Conservation (phyloP, 1,139 yeast species). For the Pichia norvegensis region DNA sequence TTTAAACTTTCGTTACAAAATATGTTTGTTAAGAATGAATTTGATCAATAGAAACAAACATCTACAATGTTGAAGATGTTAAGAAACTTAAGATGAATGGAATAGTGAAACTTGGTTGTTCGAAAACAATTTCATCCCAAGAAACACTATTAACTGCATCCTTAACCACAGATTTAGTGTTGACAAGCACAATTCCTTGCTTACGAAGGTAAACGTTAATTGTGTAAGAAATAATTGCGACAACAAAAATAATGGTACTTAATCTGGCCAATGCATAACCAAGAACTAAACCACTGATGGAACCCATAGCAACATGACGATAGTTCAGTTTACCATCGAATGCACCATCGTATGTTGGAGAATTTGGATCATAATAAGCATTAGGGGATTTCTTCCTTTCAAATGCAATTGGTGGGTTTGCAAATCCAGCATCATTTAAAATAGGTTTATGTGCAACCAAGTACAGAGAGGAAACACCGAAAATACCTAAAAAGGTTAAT, state of each 20-base stretch:
- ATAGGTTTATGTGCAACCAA: conserved; percentile 14
- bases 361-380: conserved; percentile 11
- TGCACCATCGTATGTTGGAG: conserved; percentile 25
- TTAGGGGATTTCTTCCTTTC: conserved; percentile 9
- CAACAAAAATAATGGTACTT: conserved; percentile 47
- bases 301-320: conserved; percentile 61
- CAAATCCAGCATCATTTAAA: conserved; percentile 18
- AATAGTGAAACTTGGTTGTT: conserved; percentile 58
- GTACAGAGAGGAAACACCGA: conserved; percentile 13
- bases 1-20: no score
- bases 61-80: conserved; percentile 43
- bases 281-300: conserved; percentile 53
- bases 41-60: no score
- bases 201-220: conserved; percentile 45
- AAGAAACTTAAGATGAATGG: conserved; percentile 52
- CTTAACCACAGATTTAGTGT: conserved; percentile 38
- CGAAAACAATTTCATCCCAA: conserved; percentile 45
- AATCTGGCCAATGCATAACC: conserved; percentile 64
- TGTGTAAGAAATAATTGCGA: conserved; percentile 43
- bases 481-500: conserved; percentile 14
- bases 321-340: conserved; percentile 44
- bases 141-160: conserved; percentile 40
- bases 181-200: conserved; percentile 46
- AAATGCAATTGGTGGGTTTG: conserved; percentile 6
- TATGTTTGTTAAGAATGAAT: no score